Percentiles rank a stretch among this genome's conserved stretches.
Evolutionary conservation across 2,329 filamentous ascomycete genomes (phyloP).

Genomic region (Trichoderma brevicompactum): DNA sequence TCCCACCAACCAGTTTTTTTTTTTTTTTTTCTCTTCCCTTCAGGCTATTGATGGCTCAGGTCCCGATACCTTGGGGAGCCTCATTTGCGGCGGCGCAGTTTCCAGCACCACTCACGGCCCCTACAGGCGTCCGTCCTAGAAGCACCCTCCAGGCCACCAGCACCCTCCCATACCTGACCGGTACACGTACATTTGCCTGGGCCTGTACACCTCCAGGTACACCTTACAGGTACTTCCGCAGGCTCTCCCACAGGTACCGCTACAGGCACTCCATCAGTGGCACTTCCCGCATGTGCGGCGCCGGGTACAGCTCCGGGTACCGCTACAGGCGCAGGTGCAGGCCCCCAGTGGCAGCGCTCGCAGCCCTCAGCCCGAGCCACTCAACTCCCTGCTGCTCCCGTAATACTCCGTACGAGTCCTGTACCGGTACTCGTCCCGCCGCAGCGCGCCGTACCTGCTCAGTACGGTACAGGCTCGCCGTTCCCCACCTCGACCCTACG

Average conservation of each 20-base stretch:
- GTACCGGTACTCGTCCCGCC: slow-evolving; percentile 18
- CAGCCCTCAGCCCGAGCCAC: not conserved
- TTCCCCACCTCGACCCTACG: slow-evolving; percentile 28
- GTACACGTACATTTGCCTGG: not conserved
- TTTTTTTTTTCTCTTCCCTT: not conserved
- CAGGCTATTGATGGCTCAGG: no score
- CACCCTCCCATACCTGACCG: slow-evolving; percentile 2
- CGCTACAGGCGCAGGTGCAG: no score
- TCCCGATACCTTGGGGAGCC: not conserved
- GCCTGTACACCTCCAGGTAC: not conserved
- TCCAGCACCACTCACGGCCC: slow-evolving; percentile 25
- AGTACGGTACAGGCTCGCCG: not conserved
- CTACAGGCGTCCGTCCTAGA: slow-evolving; percentile 1
- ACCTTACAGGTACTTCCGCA: not conserved
- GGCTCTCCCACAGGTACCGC: slow-evolving; percentile 1
- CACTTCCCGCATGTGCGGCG: not conserved
- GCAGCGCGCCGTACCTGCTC: not conserved
- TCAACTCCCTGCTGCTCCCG: slow-evolving; percentile 17
- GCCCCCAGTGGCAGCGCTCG: slow-evolving; percentile 6
- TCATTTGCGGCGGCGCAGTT: slow-evolving; percentile 25
- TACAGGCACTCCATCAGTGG: slow-evolving; percentile 1
- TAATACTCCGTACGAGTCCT: slow-evolving; percentile 19
- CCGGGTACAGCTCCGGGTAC: no score
- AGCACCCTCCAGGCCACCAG: not conserved
- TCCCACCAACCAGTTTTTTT: slow-evolving; percentile 8